These are phyloP conservation scores for Luzula sylvatica DNA, from an alignment of 176 grass and related monocot genomes.

Conservation along the genomic window DNA sequence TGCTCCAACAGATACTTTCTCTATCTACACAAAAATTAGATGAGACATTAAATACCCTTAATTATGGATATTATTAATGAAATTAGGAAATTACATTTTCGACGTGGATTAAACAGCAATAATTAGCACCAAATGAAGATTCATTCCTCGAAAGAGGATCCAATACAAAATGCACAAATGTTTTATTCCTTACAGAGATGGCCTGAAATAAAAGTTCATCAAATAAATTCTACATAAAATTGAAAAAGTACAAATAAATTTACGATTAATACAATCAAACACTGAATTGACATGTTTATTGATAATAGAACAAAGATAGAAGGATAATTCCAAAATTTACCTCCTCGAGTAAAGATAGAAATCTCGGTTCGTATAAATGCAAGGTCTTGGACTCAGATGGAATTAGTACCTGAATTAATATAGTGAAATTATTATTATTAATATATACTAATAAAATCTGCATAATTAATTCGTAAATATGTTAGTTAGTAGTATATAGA, in stretches of 20 bases:
- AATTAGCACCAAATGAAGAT: constrained; percentile 70
- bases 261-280: constrained; percentile 10
- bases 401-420: constrained; percentile 57
- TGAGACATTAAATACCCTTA: neutral
- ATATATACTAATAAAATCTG: neutral
- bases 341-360: constrained; percentile 84
- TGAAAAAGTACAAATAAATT: neutral
- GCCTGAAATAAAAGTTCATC: constrained; percentile 32
- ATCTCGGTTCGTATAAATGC: constrained; percentile 94
- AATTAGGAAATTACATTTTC: constrained; percentile 58
- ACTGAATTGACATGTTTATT: constrained; percentile 2
- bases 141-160: constrained; percentile 60
- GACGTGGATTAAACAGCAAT: constrained; percentile 80
- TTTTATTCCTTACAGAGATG: constrained; percentile 39
- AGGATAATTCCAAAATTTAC: constrained; percentile 29
- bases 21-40: constrained; percentile 40
- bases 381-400: constrained; percentile 87
- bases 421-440: neutral
- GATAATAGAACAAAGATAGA: constrained; percentile 2
- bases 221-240: neutral
- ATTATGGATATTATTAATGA: neutral
- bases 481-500: neutral
- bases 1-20: constrained; percentile 77
- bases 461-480: neutral
- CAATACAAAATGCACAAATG: constrained; percentile 88